Base-by-base conservation (phyloP, 768 basidiomycete genomes). In the Lentinus brumalis region DNA sequence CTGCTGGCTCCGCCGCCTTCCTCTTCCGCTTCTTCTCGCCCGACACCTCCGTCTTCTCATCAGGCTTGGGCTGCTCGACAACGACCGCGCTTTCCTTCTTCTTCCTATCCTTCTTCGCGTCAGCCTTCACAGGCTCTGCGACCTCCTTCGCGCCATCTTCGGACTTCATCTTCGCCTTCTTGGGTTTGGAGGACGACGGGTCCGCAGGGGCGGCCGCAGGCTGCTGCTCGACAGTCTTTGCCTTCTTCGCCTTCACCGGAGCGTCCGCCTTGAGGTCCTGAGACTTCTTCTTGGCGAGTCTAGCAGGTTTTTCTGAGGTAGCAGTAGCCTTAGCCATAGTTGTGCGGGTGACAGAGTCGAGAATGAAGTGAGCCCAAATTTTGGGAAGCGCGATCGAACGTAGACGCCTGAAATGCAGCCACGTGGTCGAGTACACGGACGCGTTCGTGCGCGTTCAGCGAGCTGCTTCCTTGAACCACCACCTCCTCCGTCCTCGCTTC, bases 221-320 rank as follows among this genome's bases (percentile, higher is more conserved):
- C 14, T 47, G 53, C 32, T 59, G 56, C 32, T 49, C 46, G 21
- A 52, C 53, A 31, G 56, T 35, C 32, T 53, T 53, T 21, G 52
- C 21, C 46, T 45, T 57, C 55, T 66, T 70, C 3, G 39, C 31
- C 47, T 65, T 66, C 53, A 63, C 64, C 9, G 52, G 35, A 12
- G 49, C 21, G 40, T 66, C 65, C 14, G 42, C 57, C 18, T 57
- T 44, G 14, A 57, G 35, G 42, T 60, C 46, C 32, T 67, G 64
- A 15, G 64, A 59, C 59, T 69, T 70, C 52, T 67, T 63, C 46
- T 65, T 67, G 12, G 64, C 49, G 12, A 61, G 55, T 21, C 64
- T 70, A n/a, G 38, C 29, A 5, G 57, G 32, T 18, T 65, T 63
- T 32, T 55, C 53, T 8, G 51, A 47, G n/a, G 50, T 45, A 29